These are phyloP conservation scores for Pseudocercospora eumusae DNA, from an alignment of 2,329 filamentous ascomycete genomes.

Conservation along the genomic window DNA sequence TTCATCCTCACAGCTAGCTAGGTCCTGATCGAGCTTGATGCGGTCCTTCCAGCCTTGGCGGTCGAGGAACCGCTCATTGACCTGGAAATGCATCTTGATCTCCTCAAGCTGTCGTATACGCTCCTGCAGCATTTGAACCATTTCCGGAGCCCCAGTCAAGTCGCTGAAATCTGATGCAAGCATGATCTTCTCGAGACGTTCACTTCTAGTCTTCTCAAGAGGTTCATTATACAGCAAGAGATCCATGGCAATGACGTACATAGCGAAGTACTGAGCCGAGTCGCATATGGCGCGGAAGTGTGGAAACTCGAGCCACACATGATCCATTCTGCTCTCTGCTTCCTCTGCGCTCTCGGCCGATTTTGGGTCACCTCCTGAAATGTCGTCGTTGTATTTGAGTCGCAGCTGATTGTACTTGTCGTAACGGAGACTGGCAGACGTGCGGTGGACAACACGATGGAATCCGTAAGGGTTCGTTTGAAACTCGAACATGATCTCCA, in stretches of 20 bases:
- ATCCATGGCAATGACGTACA: constrained; percentile 97
- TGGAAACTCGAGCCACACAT: constrained; percentile 95
- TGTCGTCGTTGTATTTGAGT: constrained; percentile 94
- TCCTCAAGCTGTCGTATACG: constrained; percentile 92
- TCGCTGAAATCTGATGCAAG: constrained; percentile 98
- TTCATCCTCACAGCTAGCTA: constrained; percentile 90
- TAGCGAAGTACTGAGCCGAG: constrained; percentile 93
- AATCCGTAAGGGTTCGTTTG: constrained; percentile 94
- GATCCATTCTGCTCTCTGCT: constrained; percentile 76
- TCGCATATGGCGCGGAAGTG: constrained; percentile 94
- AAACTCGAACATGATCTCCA: constrained; percentile 99
- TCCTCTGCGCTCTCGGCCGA: constrained; percentile 47
- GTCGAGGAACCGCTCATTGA: constrained; percentile 84
- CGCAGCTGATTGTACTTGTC: constrained; percentile 98
- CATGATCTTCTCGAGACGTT: constrained; percentile 97
- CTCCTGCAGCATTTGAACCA: constrained; percentile 88
- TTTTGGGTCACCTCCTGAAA: constrained; percentile 59
- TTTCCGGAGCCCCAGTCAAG: constrained; percentile 85
- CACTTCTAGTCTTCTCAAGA: constrained; percentile 92
- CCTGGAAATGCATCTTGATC: constrained; percentile 94
- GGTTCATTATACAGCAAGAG: constrained; percentile 95
- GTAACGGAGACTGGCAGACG: constrained; percentile 88
- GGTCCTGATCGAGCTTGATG: constrained; percentile 81
- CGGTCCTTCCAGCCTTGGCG: constrained; percentile 89
- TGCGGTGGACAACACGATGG: constrained; percentile 93